Conservation (phyloP, 768 basidiomycete genomes). For the Termitomyces sp. region DNA sequence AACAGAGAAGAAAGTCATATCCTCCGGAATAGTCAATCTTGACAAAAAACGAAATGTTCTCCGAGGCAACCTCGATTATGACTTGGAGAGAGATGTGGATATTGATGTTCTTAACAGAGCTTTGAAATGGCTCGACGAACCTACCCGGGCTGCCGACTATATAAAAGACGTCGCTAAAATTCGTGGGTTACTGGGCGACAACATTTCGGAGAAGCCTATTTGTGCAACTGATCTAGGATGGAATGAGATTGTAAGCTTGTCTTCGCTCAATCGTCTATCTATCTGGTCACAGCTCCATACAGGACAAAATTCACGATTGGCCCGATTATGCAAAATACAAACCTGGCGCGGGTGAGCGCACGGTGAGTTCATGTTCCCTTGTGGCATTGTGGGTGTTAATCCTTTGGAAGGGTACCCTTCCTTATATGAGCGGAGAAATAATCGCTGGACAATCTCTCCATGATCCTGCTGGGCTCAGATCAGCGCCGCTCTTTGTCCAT, state of each 20-base stretch:
- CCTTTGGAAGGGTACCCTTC: not conserved
- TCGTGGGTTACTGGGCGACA: not conserved
- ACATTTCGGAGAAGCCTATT: not conserved
- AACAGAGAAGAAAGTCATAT: too few relatives aligned
- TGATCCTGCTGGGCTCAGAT: not conserved
- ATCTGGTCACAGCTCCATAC: not conserved
- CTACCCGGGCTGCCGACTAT: not conserved
- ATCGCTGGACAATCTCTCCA: not conserved
- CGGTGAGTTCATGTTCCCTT: not conserved
- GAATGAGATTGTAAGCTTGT: not conserved
- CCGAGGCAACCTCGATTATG: too few relatives aligned
- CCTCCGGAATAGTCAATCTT: too few relatives aligned
- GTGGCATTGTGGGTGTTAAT: not conserved
- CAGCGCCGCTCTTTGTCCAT: not conserved
- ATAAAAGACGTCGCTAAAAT: not conserved
- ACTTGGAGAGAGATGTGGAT: too few relatives aligned
- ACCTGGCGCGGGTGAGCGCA: not conserved
- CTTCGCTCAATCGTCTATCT: not conserved
- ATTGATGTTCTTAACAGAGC: not conserved
- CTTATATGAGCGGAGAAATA: not conserved
- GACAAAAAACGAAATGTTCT: too few relatives aligned
- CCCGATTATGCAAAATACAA: not conserved
- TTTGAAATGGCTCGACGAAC: not conserved
- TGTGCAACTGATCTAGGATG: not conserved
- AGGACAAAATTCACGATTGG: not conserved